Base-by-base conservation (phyloP, 352 stramenopile species). In the Globisporangium spinosum region DNA sequence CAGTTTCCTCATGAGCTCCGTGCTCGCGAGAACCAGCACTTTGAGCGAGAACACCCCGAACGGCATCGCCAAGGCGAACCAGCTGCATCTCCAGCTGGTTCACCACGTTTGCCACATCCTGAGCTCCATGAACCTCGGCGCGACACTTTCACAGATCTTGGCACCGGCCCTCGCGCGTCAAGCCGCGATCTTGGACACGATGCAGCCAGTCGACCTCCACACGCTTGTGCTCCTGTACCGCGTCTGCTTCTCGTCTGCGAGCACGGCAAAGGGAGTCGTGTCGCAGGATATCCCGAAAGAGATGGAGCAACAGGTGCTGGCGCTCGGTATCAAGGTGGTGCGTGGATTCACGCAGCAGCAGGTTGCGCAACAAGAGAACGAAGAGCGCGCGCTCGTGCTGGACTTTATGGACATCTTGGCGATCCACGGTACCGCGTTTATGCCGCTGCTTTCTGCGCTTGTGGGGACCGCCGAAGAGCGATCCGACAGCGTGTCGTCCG, bases 1-100 rank as follows among this genome's bases (percentile, higher is more conserved):
- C 27, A 93, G 85, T 62, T 95, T 95, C 70, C 76, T 93, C 32
- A 87, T 95, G 64, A 93, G 84, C 47, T 80, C 77, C 5, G 75
- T 89, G 20, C 76, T 95, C n/a, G 76, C 80, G 40, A 51, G 77
- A 45, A 70, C 75, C 27, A 55, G 47, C 47, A 27, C 20, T n/a
- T 25, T 22, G 59, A 3, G 57, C 65, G 8, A 56, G 64, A n/a
- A 70, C 34, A 63, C 12, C 29, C 27, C 8, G 20, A 70, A 23
- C 71, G 68, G n/a, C 65, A 71, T 35, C 66, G 56, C 25, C 76
- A 88, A 38, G 43, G 25, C 59, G 15, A 56, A 68, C 35, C 54
- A 72, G 25, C 51, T 71, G 64, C 83, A 92, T 17, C 67, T 91
- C 15, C 62, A 81, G 53, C 70, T 93, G 35, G 84, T 85, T 45